These are phyloP conservation scores for Nannizziopsis barbatae DNA, from an alignment of 2,329 filamentous ascomycete species.

Conservation along the genomic window DNA sequence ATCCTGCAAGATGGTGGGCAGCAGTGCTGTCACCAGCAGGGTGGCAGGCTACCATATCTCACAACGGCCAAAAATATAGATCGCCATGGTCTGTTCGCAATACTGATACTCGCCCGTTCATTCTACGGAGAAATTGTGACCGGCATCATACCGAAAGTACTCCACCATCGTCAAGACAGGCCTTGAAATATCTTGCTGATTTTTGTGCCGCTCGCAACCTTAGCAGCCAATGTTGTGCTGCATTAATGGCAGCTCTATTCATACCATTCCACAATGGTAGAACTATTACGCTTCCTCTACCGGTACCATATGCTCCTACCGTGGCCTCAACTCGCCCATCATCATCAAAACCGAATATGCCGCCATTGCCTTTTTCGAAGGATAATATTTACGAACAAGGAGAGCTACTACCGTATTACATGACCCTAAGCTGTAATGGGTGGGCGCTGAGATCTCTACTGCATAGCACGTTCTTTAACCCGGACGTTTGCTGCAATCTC, in stretches of 20 bases:
- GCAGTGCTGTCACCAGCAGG: slow-evolving; percentile 14
- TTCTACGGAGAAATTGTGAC: slow-evolving; percentile 7
- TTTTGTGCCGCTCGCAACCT: slow-evolving; percentile 17
- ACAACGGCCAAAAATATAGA: slow-evolving; percentile 2
- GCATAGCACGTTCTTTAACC: slow-evolving; percentile 22
- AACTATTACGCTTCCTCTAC: background rate
- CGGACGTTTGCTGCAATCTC: slow-evolving; percentile 21
- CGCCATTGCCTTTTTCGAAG: background rate
- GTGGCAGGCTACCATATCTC: slow-evolving; percentile 11
- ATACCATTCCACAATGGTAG: slow-evolving; percentile 13
- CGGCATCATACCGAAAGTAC: background rate
- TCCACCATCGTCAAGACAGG: slow-evolving; percentile 15
- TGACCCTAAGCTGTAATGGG: slow-evolving; percentile 20
- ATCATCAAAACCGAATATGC: background rate
- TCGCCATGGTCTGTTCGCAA: slow-evolving; percentile 10
- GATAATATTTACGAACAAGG: background rate
- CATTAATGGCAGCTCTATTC: slow-evolving; percentile 19
- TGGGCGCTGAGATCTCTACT: slow-evolving; percentile 20
- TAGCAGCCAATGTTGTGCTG: slow-evolving; percentile 19
- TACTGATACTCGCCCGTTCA: background rate
- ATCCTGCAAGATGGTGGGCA: slow-evolving; percentile 13
- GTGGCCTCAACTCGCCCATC: background rate
- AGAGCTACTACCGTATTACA: slow-evolving; percentile 4
- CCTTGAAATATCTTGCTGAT: slow-evolving; percentile 16
- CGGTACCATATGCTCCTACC: background rate